phyloP scores from a whole-genome alignment of 2,329 filamentous ascomycete species.

The Diplodia seriata region DNA sequence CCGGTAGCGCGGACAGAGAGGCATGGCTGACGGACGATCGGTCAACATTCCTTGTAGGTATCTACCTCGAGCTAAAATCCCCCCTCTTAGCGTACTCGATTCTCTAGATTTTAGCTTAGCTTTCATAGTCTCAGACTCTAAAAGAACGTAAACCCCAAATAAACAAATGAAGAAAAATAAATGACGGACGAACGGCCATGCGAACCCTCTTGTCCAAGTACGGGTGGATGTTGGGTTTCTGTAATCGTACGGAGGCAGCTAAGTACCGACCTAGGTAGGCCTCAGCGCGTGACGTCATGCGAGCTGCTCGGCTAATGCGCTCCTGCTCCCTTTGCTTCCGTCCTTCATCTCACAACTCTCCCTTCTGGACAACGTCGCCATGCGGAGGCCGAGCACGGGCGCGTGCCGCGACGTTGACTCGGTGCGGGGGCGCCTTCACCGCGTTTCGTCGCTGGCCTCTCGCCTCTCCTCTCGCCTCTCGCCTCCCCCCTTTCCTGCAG shows the following conservation, averaged over 20 bases:
- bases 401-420: constrained; percentile 8
- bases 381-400: neutral
- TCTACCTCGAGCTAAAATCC: neutral
- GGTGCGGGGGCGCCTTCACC: neutral
- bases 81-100: neutral
- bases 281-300: constrained; percentile 10
- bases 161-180: no score
- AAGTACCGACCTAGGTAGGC: neutral
- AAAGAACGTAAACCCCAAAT: no score
- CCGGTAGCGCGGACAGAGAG: constrained; percentile 3
- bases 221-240: neutral
- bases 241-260: no score
- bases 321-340: neutral
- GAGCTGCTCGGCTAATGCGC: neutral
- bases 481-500: constrained; percentile 2
- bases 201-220: neutral
- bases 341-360: neutral
- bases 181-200: neutral
- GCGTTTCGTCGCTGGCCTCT: neutral
- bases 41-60: no score
- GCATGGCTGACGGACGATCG: neutral
- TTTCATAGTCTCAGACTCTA: no score
- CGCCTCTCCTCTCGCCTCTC: neutral
- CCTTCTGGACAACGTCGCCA: neutral
- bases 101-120: no score